Conservation (phyloP, 169 alveolate species). For the Perkinsus olseni region DNA sequence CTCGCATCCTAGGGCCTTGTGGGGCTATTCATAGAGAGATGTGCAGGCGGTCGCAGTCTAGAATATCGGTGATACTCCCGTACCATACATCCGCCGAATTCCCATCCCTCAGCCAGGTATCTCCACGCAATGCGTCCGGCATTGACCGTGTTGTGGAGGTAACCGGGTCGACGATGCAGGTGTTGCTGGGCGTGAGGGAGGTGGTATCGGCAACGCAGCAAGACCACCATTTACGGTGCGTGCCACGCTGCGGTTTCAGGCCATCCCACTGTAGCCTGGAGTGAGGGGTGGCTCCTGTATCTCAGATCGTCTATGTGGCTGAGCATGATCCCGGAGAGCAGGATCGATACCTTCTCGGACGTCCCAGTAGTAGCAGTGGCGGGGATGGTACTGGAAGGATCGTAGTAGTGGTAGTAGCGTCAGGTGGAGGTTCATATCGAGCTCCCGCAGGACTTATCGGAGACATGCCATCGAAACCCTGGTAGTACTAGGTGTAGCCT, state of each 20-base stretch:
- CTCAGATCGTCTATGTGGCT: not conserved
- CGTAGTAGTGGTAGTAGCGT: not conserved
- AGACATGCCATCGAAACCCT: not conserved
- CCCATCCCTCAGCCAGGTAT: not conserved
- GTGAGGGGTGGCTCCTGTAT: too few relatives aligned
- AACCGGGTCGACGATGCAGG: not conserved
- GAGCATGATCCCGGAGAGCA: not conserved
- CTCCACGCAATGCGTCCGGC: not conserved
- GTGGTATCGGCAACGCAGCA: not conserved
- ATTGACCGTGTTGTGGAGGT: not conserved
- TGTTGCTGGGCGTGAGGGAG: not conserved
- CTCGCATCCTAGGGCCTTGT: not conserved
- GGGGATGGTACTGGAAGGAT: not conserved
- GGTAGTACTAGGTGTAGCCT: too few relatives aligned
- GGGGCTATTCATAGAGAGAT: not conserved
- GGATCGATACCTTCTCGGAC: not conserved
- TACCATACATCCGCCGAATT: not conserved
- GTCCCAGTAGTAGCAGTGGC: not conserved
- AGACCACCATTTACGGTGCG: not conserved
- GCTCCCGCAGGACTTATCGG: not conserved
- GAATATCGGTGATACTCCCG: not conserved
- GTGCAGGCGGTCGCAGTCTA: not conserved
- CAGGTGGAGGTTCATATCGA: not conserved
- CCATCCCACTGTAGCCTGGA: too few relatives aligned
- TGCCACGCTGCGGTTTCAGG: not conserved